phyloP scores from a whole-genome alignment of 768 basidiomycete genomes.

The Leucogyrophana mollusca region DNA sequence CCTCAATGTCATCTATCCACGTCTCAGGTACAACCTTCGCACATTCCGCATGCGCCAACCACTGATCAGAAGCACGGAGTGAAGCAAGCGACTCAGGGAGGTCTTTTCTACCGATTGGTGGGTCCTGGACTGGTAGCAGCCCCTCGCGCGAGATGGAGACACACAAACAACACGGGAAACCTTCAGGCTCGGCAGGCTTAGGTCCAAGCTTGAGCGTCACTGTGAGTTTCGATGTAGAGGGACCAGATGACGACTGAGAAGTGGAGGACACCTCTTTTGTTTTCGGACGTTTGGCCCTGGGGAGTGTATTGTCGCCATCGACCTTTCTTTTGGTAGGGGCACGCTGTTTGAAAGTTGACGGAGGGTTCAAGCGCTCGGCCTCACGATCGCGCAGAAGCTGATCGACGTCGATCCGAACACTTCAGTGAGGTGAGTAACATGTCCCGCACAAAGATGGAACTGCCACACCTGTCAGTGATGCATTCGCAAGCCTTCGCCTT shows the following conservation, averaged over 20 bases:
- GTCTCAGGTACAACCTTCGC: conserved; percentile 86
- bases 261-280: not conserved
- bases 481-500: conserved; percentile 76
- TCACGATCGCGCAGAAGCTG: conserved; percentile 72
- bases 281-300: conserved; percentile 27
- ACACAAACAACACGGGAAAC: conserved; percentile 70
- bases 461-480: conserved; percentile 63
- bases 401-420: conserved; percentile 93
- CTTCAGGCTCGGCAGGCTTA: conserved; percentile 51
- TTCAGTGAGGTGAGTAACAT: conserved; percentile 29
- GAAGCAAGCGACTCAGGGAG: conserved; percentile 36
- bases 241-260: conserved; percentile 10
- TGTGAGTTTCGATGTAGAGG: conserved; percentile 38
- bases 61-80: conserved; percentile 33
- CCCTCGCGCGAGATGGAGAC: conserved; percentile 51
- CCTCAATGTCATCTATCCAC: conserved; percentile 65
- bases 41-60: conserved; percentile 82
- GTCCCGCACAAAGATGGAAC: not conserved
- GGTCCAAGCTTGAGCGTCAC: conserved; percentile 71
- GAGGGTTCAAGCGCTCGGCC: conserved; percentile 34
- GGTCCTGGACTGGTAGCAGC: conserved; percentile 66
- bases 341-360: conserved; percentile 4
- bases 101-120: conserved; percentile 56
- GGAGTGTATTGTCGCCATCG: conserved; percentile 17
- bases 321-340: conserved; percentile 39